Evolutionary conservation across 2,329 filamentous ascomycete species (phyloP).

Genomic region (Trichoderma sp.): DNA sequence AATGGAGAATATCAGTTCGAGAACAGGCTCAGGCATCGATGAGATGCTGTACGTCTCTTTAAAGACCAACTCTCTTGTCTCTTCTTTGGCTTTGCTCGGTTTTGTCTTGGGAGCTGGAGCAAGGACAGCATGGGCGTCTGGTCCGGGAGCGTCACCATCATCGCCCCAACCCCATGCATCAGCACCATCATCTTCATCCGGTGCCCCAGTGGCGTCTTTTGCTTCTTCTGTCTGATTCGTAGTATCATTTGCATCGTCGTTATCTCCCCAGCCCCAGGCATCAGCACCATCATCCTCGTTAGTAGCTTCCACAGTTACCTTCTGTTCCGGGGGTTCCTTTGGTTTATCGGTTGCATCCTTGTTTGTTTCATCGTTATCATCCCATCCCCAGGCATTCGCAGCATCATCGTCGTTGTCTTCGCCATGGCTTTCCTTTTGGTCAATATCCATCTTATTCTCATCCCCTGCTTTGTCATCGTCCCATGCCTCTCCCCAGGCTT

Average conservation of each 20-base stretch:
- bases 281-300: conserved; percentile 44
- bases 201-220: conserved; percentile 9
- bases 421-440: conserved; percentile 51
- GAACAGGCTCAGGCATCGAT: conserved; percentile 76
- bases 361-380: conserved; percentile 52
- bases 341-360: conserved; percentile 20
- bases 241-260: conserved; percentile 37
- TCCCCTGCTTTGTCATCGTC: conserved; percentile 60
- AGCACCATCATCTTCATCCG: conserved; percentile 43
- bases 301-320: background rate
- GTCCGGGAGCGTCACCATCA: conserved; percentile 48
- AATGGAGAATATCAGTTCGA: conserved; percentile 61
- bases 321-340: conserved; percentile 5
- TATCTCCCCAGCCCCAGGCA: conserved; percentile 74
- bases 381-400: conserved; percentile 66
- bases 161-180: conserved; percentile 89
- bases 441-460: conserved; percentile 24
- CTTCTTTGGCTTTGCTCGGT: conserved; percentile 28
- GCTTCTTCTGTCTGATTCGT: conserved; percentile 11
- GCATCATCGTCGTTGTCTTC: conserved; percentile 65
- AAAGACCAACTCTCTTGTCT: conserved; percentile 67
- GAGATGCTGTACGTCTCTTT: conserved; percentile 87
- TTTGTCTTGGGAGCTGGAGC: conserved; percentile 9
- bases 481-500: conserved; percentile 81
- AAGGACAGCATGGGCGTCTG: conserved; percentile 20